These are phyloP conservation scores for Candida tallmaniae DNA, from an alignment of 805 yeast genomes.

Conservation along the genomic window DNA sequence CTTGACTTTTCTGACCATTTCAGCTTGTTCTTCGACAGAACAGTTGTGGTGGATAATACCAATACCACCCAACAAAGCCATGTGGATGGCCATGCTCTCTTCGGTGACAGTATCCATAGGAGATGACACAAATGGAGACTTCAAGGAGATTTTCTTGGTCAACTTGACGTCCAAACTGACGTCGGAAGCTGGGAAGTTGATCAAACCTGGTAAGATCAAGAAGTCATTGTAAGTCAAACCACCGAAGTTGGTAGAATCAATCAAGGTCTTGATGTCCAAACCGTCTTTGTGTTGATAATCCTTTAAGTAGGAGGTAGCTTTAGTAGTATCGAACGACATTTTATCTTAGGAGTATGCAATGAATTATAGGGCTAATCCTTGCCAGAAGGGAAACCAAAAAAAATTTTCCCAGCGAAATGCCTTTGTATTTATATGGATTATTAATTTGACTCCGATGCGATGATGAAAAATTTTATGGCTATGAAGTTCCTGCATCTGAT, in stretches of 20 bases:
- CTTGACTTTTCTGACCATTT: constrained; percentile 95
- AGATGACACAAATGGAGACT: constrained; percentile 93
- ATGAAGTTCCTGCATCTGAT: too few relatives aligned
- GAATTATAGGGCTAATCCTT: constrained; percentile 30
- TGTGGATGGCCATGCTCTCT: constrained; percentile 93
- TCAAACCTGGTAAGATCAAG: constrained; percentile 91
- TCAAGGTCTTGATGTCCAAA: constrained; percentile 71
- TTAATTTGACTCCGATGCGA: constrained; percentile 3
- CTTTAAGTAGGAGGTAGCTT: constrained; percentile 65
- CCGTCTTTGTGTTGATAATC: constrained; percentile 78
- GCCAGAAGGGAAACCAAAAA: constrained; percentile 36
- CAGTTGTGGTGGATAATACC: constrained; percentile 99
- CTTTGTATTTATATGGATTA: constrained; percentile 2
- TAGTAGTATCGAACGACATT: constrained; percentile 33
- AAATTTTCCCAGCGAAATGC: constrained; percentile 2
- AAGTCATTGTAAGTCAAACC: constrained; percentile 98
- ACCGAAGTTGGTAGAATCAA: constrained; percentile 89
- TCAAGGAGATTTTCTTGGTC: constrained; percentile 87
- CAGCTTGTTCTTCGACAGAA: constrained; percentile 95
- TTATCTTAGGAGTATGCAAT: constrained; percentile 1
- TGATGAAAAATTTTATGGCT: neutral
- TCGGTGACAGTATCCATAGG: constrained; percentile 99
- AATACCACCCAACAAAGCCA: constrained; percentile 98
- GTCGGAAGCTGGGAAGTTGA: constrained; percentile 74
- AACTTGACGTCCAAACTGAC: constrained; percentile 81